Base-by-base conservation (phyloP, 73 alveolate genomes). In the Paramecium biaurelia region DNA sequence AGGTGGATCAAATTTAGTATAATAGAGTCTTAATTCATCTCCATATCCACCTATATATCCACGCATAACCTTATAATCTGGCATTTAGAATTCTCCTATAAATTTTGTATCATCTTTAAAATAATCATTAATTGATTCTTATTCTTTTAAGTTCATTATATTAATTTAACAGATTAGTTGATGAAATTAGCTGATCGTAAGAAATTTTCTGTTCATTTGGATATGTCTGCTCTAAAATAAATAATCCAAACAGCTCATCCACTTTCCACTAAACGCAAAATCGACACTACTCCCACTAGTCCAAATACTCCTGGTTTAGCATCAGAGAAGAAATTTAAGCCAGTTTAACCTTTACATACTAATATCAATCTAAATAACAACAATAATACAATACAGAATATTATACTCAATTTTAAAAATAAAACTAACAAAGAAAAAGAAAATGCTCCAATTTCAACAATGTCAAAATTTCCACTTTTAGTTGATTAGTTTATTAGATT, bases 41-140 rank as follows among this genome's bases (percentile, higher is more conserved):
- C 94, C 94, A 45, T 63, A 63, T 4, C 94, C 94, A 24, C 87
- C 87, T 0, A 89, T 70, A 43, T 89, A 89, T 42, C 94, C 94
- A 70, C 94, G 76, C 85, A 89, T 89, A 24, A 89, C 87, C 21
- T 76, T 89, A 34, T 89, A 89, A 35, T 89, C 94, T 41, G 70
- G 28, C 68, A 76, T 37, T 21, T 42, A 23, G 56, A 43, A 89
- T 70, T 89, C 94, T 12, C 94, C 94, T 21, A 89, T 89, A 38
- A 89, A 89, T 70, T 53, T 67, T 38, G 68, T 41, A 30, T 82
- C 87, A 41, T 89, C 94, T 68, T 63, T 79, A 45, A 79, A 79
- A 79, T 79, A 79, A 79, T 79, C 90, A 79, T 79, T 79, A 43
- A 79, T 79, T 38, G 90, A 79, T 45, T 79, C 90, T 63, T 45